Evolutionary conservation across 305 asterid genomes (phyloP).

Genomic region (Solanum aculeatissimum): DNA sequence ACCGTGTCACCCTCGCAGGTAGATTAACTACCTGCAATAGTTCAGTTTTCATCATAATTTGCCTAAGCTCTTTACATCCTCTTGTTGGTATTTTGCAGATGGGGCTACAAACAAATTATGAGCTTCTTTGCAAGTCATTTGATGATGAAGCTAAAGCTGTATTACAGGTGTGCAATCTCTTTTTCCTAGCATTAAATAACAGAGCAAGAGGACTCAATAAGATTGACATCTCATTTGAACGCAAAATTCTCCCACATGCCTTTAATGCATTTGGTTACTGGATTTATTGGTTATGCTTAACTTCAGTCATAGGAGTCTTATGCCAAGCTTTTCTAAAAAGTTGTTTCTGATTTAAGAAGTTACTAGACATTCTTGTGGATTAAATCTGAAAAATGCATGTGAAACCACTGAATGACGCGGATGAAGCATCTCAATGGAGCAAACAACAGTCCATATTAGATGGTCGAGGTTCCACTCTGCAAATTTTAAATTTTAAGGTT

Average conservation of each 20-base stretch:
- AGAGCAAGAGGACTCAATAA: neutral
- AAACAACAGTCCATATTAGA: neutral
- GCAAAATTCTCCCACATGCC: neutral
- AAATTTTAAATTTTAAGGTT: neutral
- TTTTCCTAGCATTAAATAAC: neutral
- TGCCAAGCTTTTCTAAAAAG: neutral
- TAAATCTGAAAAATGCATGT: neutral
- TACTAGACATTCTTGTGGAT: neutral
- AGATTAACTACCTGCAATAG: constrained; percentile 27
- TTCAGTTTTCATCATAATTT: neutral
- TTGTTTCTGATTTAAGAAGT: neutral
- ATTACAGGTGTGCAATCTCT: constrained; percentile 30
- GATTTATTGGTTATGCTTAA: neutral
- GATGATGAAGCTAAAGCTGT: constrained; percentile 48
- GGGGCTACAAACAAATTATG: constrained; percentile 52
- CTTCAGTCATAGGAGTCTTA: neutral
- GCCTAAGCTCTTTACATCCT: neutral
- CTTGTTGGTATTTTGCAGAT: constrained; percentile 26
- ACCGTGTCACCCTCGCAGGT: constrained; percentile 77
- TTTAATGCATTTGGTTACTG: neutral
- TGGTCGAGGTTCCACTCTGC: neutral
- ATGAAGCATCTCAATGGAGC: neutral
- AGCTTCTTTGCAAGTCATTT: constrained; percentile 80
- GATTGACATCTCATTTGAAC: neutral
- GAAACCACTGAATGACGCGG: neutral